These are phyloP conservation scores for Calonectria crousiana DNA, from an alignment of 2,329 filamentous ascomycete species.

Conservation along the genomic window DNA sequence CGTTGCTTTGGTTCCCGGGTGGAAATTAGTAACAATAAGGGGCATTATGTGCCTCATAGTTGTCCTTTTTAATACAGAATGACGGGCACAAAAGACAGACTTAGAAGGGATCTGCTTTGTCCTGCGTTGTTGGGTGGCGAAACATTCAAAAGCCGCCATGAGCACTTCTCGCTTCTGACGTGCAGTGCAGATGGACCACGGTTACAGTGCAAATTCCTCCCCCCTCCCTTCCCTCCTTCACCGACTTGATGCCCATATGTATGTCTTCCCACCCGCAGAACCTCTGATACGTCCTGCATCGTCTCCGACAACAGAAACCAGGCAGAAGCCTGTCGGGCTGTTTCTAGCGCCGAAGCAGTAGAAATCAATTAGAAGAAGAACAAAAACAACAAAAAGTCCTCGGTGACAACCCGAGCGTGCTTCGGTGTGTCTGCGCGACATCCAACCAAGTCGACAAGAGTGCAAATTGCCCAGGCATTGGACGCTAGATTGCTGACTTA, in stretches of 20 bases:
- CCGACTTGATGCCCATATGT: constrained; percentile 21
- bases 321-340: neutral
- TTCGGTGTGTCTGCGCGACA: constrained; percentile 7
- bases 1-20: constrained; percentile 16
- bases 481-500: constrained; percentile 6
- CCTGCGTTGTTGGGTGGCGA: constrained; percentile 3
- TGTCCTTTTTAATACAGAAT: neutral
- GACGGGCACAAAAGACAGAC: neutral
- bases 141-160: neutral
- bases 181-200: constrained; percentile 14
- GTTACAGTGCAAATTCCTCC: neutral
- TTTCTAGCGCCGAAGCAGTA: neutral
- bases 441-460: constrained; percentile 14
- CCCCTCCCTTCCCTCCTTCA: constrained; percentile 8
- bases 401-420: neutral
- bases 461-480: constrained; percentile 1
- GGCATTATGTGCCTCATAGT: constrained; percentile 22
- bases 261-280: constrained; percentile 5
- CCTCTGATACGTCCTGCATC: neutral
- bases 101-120: constrained; percentile 11
- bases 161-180: constrained; percentile 19
- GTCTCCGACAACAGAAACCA: neutral
- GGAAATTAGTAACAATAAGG: constrained; percentile 8
- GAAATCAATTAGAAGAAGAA: neutral
- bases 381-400: neutral